Evolutionary conservation across 768 basidiomycete genomes (phyloP), one percentile per base, ranked within the genome.

Genomic region (Candolleomyces eurysporus): DNA sequence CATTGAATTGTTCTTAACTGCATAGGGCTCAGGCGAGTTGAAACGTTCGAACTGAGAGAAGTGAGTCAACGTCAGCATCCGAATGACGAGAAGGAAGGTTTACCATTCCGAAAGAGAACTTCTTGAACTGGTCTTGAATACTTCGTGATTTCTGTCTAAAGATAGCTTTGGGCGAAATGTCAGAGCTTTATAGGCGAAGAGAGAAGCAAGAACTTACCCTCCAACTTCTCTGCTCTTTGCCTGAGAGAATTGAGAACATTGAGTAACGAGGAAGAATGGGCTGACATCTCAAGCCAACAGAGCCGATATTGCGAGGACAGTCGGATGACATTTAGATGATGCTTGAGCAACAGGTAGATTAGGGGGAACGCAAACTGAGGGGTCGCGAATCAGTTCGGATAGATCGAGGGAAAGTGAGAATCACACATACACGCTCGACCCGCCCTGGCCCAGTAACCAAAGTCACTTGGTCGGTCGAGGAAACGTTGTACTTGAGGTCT

Each of bases 101-200:
- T 43, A 76, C 76, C 50, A 77, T 71, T 8, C 76, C 76, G 58
- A 77, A 77, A 3, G 76, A 74, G 42, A 75, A 73, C 45, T 75
- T 77, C 9, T 71, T 70, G 9, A 77, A 65, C 10, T 66, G 69
- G n/a, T 68, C 62, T 59, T 71, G 66, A 2, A 74, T 68, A 54
- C 75, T 72, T 4, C 69, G 63, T 26, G 74, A 67, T 0, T 70
- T 74, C 57, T 76, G 73, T 42, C 73, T 74, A 63, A 75, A 75
- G 2, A 76, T 65, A 5, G 75, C 75, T 74, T 36, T 36, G 36
- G 36, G 36, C 36, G 30, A 5, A 21, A 52, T 26, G 16, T 13
- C 10, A 54, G 14, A 7, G 8, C 7, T 26, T 9, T 6, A 42
- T 63, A 46, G 59, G 21, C 26, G 16, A 2, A 19, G 32, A 50